phyloP scores from a whole-genome alignment of 2,329 filamentous ascomycete genomes.

The Leptodontidium sp. region DNA sequence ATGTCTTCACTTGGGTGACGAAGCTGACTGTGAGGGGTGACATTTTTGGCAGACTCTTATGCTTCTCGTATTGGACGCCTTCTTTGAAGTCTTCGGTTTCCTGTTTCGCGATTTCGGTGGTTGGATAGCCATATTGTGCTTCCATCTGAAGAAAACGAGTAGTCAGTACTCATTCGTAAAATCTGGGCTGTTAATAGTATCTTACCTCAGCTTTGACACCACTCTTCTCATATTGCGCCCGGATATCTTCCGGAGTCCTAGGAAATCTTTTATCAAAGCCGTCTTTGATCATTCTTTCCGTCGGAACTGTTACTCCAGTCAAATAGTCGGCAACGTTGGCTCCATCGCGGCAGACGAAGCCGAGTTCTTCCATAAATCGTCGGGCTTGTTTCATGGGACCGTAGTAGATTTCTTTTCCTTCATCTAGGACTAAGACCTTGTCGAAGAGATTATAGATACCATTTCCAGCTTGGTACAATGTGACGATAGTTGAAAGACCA shows the following conservation, averaged over 20 bases:
- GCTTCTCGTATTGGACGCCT: conserved; percentile 61
- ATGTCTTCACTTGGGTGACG: conserved; percentile 61
- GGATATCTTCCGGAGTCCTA: conserved; percentile 54
- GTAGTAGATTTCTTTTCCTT: conserved; percentile 72
- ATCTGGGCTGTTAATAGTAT: conserved; percentile 46
- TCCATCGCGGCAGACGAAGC: conserved; percentile 67
- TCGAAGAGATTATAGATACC: conserved; percentile 75
- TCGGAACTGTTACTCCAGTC: conserved; percentile 61
- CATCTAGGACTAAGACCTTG: conserved; percentile 73
- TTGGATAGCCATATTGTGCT: conserved; percentile 64
- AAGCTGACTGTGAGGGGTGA: conserved; percentile 67
- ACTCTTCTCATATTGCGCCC: conserved; percentile 52
- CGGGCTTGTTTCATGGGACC: conserved; percentile 65
- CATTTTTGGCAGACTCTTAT: conserved; percentile 58
- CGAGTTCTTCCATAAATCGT: conserved; percentile 70
- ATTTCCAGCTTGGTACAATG: conserved; percentile 74
- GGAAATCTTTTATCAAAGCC: conserved; percentile 54
- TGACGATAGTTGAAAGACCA: conserved; percentile 67
- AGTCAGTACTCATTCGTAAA: conserved; percentile 54
- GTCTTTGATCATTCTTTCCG: conserved; percentile 68
- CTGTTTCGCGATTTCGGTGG: conserved; percentile 54
- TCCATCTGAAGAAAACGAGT: conserved; percentile 66
- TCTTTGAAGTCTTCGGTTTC: conserved; percentile 60
- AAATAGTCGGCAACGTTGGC: conserved; percentile 72
- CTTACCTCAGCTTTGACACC: background rate